A percentile compares a stretch with the other conserved stretches of the same genome.
Evolutionary conservation across 2,329 filamentous ascomycete species (phyloP).

Genomic region (Xenosphaeropsis pyriputrescens): DNA sequence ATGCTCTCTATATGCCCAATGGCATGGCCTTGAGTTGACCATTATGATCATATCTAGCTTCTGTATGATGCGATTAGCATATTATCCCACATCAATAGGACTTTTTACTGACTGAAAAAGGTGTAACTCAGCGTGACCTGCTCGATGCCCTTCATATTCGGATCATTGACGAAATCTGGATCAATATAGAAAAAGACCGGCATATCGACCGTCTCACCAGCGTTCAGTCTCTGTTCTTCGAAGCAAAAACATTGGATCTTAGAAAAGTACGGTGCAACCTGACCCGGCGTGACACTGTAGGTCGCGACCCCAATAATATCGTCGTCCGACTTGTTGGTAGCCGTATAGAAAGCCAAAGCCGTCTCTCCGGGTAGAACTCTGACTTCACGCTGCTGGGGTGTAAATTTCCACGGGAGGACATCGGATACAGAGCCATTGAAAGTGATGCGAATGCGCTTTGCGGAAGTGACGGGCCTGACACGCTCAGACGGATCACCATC

Average conservation of each 20-base stretch:
- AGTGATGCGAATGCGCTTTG: constrained; percentile 81
- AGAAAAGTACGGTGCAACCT: constrained; percentile 95
- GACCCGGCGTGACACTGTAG: constrained; percentile 90
- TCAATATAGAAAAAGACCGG: constrained; percentile 99
- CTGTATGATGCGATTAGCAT: constrained; percentile 30
- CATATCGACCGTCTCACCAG: constrained; percentile 97
- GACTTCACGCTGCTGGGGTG: constrained; percentile 91
- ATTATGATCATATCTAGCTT: constrained; percentile 74
- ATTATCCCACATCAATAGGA: background rate
- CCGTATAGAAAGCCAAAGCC: constrained; percentile 92
- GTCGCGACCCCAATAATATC: constrained; percentile 98
- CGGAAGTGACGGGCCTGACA: constrained; percentile 64
- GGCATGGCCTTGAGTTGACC: constrained; percentile 38
- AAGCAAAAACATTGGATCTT: constrained; percentile 99
- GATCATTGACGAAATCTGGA: constrained; percentile 81
- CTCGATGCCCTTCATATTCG: constrained; percentile 87
- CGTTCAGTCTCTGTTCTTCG: constrained; percentile 87
- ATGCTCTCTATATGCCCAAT: constrained; percentile 1
- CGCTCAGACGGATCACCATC: constrained; percentile 54
- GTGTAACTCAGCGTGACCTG: constrained; percentile 95
- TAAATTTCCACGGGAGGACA: constrained; percentile 93
- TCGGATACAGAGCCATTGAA: constrained; percentile 95
- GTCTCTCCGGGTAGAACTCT: constrained; percentile 92
- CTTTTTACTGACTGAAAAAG: constrained; percentile 74
- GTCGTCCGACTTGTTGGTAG: constrained; percentile 75